phyloP scores from a whole-genome alignment of 805 yeast species.

The Myxozyma melibiosi region DNA sequence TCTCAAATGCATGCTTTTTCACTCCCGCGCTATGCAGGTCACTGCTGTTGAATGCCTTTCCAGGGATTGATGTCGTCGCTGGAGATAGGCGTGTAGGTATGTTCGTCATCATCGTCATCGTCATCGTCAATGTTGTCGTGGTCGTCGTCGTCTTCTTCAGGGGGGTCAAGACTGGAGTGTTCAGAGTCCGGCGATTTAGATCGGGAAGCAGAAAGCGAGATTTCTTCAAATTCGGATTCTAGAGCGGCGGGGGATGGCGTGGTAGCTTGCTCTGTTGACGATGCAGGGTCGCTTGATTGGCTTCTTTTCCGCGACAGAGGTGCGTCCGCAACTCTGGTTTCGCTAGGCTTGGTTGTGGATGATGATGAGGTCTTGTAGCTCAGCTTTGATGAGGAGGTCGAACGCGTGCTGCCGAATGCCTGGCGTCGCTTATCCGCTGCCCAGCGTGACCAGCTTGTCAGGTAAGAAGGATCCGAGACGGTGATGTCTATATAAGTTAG shows the following conservation, averaged over 20 bases:
- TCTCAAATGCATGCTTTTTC: neutral
- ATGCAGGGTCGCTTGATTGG: too few relatives aligned
- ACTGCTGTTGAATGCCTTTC: too few relatives aligned
- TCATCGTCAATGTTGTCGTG: conserved; percentile 28
- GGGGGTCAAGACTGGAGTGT: neutral
- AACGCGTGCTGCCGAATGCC: conserved; percentile 11
- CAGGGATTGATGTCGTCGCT: conserved; percentile 22
- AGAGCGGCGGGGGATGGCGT: neutral
- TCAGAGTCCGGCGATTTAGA: too few relatives aligned
- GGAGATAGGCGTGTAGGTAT: conserved; percentile 7
- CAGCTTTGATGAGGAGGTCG: neutral
- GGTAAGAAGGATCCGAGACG: conserved; percentile 16
- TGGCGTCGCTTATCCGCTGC: conserved; percentile 30
- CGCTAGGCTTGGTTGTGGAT: too few relatives aligned
- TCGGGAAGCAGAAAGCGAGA: neutral
- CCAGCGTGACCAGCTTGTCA: conserved; percentile 29
- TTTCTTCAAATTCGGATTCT: neutral
- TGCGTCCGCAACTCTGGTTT: too few relatives aligned
- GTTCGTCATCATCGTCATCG: conserved; percentile 9
- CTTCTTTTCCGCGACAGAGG: too few relatives aligned
- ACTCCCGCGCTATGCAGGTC: neutral
- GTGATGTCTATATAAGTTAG: conserved; percentile 9
- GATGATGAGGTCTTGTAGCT: neutral
- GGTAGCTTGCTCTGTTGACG: too few relatives aligned
- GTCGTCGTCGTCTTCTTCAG: neutral